phyloP scores from a whole-genome alignment of 176 grass and related monocot species.

The Zea luxurians region DNA sequence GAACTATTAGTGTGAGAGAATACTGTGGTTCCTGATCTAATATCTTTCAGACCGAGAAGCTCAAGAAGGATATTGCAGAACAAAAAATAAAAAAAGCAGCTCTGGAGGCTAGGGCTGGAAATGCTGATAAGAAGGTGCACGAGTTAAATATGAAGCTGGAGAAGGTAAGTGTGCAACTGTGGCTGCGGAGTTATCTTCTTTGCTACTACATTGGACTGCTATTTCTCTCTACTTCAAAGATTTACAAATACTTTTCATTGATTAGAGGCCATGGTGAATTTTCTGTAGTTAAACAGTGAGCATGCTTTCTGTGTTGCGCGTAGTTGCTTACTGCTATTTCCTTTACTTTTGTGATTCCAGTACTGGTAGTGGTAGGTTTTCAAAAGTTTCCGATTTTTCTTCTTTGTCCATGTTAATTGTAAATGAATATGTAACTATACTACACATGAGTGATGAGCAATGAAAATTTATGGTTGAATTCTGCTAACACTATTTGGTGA shows the following conservation, averaged over 20 bases:
- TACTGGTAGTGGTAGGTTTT: not conserved
- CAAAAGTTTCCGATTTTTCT: not conserved
- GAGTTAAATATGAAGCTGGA: conserved; percentile 67
- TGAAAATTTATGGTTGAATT: conserved; percentile 19
- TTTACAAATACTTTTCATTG: not conserved
- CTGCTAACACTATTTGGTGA: not conserved
- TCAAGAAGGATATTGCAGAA: conserved; percentile 58
- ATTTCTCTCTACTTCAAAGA: conserved; percentile 22
- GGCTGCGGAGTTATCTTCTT: not conserved
- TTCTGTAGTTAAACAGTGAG: conserved; percentile 8
- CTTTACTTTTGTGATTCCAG: not conserved
- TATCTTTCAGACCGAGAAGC: conserved; percentile 53
- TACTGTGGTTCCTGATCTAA: conserved; percentile 20
- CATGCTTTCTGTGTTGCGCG: not conserved
- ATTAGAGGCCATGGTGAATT: conserved; percentile 34
- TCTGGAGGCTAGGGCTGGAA: conserved; percentile 49
- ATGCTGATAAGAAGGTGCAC: conserved; percentile 62
- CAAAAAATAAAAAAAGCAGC: conserved; percentile 51
- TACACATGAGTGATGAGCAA: not conserved
- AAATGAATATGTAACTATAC: conserved; percentile 10
- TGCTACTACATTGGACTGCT: conserved; percentile 3
- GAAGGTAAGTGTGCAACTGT: conserved; percentile 52
- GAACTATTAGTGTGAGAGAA: conserved; percentile 13
- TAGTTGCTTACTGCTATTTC: not conserved
- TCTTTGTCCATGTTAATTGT: conserved; percentile 1